Evolutionary conservation across 164 flowering plant species (phyloP).

Genomic region (Vitis rotundifolia): DNA sequence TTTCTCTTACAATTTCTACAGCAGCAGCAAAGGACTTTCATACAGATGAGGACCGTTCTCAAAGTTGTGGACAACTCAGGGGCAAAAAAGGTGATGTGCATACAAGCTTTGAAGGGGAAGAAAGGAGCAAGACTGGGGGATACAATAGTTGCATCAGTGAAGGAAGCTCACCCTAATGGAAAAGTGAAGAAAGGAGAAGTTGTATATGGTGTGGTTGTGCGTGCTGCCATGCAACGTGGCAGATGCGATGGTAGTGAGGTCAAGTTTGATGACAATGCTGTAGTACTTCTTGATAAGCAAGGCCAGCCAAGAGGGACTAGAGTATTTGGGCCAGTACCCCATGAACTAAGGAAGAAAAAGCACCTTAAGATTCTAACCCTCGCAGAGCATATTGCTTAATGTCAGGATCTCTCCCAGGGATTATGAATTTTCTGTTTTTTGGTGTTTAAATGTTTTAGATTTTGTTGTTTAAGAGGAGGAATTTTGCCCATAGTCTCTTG

Average conservation of each 20-base stretch:
- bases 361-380: slow-evolving; percentile 82
- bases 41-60: slow-evolving; percentile 89
- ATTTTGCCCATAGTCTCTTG: too few relatives aligned
- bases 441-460: background rate
- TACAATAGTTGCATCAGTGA: slow-evolving; percentile 81
- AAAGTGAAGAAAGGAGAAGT: slow-evolving; percentile 91
- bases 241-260: slow-evolving; percentile 88
- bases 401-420: background rate
- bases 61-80: slow-evolving; percentile 93
- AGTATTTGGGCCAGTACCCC: slow-evolving; percentile 73
- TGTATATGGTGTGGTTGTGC: slow-evolving; percentile 81
- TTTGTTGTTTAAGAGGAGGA: background rate
- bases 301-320: slow-evolving; percentile 70
- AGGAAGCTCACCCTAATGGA: slow-evolving; percentile 84
- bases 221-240: slow-evolving; percentile 87
- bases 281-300: slow-evolving; percentile 64
- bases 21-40: slow-evolving; percentile 80
- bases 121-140: slow-evolving; percentile 93
- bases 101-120: slow-evolving; percentile 74
- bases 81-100: slow-evolving; percentile 82
- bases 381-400: slow-evolving; percentile 71
- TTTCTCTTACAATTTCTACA: slow-evolving; percentile 2
- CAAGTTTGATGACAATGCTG: slow-evolving; percentile 78
- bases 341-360: slow-evolving; percentile 70
- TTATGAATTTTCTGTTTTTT: background rate